These are phyloP conservation scores for Heliocybe sulcata DNA, from an alignment of 1,284 basidiomycete genomes.

Conservation along the genomic window DNA sequence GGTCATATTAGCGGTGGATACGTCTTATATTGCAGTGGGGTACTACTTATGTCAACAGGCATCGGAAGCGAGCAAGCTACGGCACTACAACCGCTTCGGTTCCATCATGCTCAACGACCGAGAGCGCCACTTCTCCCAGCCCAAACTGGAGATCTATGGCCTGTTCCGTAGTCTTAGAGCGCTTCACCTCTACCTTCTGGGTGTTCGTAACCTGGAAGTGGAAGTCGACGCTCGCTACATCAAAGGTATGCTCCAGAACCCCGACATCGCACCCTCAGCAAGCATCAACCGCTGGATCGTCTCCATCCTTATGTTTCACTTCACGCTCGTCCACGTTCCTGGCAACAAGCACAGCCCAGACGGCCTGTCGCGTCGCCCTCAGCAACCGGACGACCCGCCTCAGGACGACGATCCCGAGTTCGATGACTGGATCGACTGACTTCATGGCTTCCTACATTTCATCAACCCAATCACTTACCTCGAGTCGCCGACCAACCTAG, in stretches of 20 bases:
- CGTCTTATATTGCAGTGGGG: constrained; percentile 26
- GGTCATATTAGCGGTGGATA: constrained; percentile 27
- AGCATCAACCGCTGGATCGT: constrained; percentile 34
- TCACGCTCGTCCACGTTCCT: constrained; percentile 26
- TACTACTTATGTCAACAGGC: constrained; percentile 24
- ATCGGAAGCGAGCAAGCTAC: constrained; percentile 4
- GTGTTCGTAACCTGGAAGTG: constrained; percentile 24
- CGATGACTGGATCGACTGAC: constrained; percentile 25
- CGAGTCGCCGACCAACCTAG: not conserved
- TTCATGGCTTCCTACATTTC: constrained; percentile 11
- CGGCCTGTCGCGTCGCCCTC: constrained; percentile 23
- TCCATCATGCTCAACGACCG: constrained; percentile 28
- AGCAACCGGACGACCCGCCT: constrained; percentile 12
- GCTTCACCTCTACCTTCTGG: constrained; percentile 22
- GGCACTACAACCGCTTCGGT: constrained; percentile 12
- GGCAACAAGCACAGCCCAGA: constrained; percentile 22
- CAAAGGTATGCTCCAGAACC: constrained; percentile 35
- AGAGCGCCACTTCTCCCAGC: constrained; percentile 30
- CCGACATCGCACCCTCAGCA: constrained; percentile 25
- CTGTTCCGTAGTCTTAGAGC: constrained; percentile 24
- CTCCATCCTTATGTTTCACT: constrained; percentile 27
- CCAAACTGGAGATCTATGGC: constrained; percentile 34
- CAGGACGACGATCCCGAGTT: constrained; percentile 20
- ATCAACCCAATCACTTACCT: not conserved
- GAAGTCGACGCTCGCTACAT: constrained; percentile 33